These are phyloP conservation scores for Podospora conica DNA, from an alignment of 495 filamentous ascomycete species.

Conservation along the genomic window DNA sequence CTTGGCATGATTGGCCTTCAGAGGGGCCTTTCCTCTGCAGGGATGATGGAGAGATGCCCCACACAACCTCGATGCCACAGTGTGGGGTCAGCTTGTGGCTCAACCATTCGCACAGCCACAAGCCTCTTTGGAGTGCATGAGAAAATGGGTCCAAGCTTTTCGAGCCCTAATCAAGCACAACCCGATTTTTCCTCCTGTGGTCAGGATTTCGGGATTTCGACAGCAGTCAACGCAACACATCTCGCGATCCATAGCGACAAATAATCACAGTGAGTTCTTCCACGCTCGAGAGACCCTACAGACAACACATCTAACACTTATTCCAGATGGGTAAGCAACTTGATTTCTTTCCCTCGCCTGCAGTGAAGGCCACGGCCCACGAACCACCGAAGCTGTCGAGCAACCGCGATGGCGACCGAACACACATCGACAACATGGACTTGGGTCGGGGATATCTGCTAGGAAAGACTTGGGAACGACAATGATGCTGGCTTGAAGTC, in stretches of 20 bases:
- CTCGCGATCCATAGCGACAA: slow-evolving; percentile 29
- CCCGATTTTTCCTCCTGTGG: slow-evolving; percentile 30
- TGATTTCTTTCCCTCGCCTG: slow-evolving; percentile 15
- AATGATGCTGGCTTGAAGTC: neutral
- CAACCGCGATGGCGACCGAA: neutral
- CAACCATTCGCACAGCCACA: slow-evolving; percentile 19
- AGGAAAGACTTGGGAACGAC: neutral
- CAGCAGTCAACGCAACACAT: slow-evolving; percentile 25
- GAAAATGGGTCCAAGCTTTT: slow-evolving; percentile 22
- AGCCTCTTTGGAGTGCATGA: neutral
- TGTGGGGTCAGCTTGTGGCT: neutral
- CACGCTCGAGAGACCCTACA: neutral
- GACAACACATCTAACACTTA: slow-evolving; percentile 20
- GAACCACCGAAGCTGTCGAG: slow-evolving; percentile 5
- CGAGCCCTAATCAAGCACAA: slow-evolving; percentile 35
- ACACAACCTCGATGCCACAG: neutral
- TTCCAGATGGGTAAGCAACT: slow-evolving; percentile 46
- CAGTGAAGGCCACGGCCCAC: slow-evolving; percentile 1
- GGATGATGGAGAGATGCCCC: neutral
- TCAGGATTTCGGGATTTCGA: slow-evolving; percentile 29
- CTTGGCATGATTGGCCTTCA: neutral
- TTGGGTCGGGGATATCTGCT: neutral
- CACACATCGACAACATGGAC: neutral
- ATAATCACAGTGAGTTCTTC: slow-evolving; percentile 38
- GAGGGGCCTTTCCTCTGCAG: neutral